Evolutionary conservation across 768 basidiomycete genomes (phyloP).

Genomic region (Kwoniella heveanensis): DNA sequence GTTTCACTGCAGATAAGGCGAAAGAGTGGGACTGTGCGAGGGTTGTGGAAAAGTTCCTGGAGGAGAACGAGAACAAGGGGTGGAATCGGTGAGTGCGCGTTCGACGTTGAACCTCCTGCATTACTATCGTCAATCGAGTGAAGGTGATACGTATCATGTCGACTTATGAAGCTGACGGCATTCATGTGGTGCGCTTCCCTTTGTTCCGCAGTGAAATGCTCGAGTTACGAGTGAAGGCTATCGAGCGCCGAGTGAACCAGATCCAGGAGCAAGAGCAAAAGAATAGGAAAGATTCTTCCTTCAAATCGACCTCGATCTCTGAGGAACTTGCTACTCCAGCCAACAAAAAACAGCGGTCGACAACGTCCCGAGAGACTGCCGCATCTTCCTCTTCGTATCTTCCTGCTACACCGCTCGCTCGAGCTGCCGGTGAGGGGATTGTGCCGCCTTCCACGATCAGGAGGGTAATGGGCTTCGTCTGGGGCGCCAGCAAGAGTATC

Average conservation of each 20-base stretch:
- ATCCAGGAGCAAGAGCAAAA: slow-evolving; percentile 2
- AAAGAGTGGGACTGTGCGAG: slow-evolving; percentile 39
- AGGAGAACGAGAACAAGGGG: slow-evolving; percentile 9
- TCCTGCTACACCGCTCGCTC: neutral
- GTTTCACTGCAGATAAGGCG: neutral
- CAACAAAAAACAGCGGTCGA: slow-evolving; percentile 9
- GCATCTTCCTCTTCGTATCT: neutral
- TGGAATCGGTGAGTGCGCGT: slow-evolving; percentile 39
- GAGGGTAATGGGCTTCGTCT: slow-evolving; percentile 36
- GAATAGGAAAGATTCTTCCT: too few relatives aligned
- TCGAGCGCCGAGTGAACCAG: slow-evolving; percentile 29
- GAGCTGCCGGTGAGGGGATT: neutral
- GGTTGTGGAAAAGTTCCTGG: slow-evolving; percentile 35
- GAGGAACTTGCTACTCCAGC: neutral
- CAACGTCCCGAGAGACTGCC: neutral
- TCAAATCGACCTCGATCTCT: neutral
- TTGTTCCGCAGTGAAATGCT: slow-evolving; percentile 33
- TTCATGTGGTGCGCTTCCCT: neutral
- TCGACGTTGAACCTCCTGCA: too few relatives aligned
- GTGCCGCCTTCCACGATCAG: slow-evolving; percentile 42
- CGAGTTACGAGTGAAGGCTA: slow-evolving; percentile 35
- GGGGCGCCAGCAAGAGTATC: slow-evolving; percentile 14
- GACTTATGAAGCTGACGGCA: neutral
- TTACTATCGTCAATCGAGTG: too few relatives aligned
- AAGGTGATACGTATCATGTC: too few relatives aligned